Conservation (phyloP, 305 asterid genomes). For the Fraxinus paxiana region DNA sequence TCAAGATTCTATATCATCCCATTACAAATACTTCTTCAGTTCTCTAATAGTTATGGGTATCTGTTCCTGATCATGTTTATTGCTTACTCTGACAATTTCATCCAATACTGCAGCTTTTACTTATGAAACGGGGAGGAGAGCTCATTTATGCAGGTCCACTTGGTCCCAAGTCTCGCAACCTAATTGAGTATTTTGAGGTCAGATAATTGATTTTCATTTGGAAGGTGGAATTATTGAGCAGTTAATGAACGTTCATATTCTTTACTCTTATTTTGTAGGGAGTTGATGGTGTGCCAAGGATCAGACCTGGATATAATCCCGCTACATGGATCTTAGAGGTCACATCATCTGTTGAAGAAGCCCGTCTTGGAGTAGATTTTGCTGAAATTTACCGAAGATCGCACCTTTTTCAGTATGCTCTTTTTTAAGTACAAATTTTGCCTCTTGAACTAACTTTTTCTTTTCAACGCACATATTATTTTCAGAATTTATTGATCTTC, state of each 20-base stretch:
- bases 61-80: background rate
- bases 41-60: background rate
- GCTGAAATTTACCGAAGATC: conserved; percentile 79
- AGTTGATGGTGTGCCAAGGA: conserved; percentile 67
- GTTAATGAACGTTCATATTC: conserved; percentile 11
- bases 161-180: conserved; percentile 74
- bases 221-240: conserved; percentile 16
- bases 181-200: conserved; percentile 88
- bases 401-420: conserved; percentile 57
- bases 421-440: conserved; percentile 1
- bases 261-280: conserved; percentile 40
- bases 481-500: conserved; percentile 17
- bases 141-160: conserved; percentile 91
- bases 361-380: conserved; percentile 76
- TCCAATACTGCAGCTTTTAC: conserved; percentile 60
- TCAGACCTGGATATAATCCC: conserved; percentile 82
- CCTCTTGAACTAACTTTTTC: conserved; percentile 5
- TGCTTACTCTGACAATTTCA: conserved; percentile 24
- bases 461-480: conserved; percentile 16
- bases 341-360: conserved; percentile 72
- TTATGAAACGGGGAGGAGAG: conserved; percentile 93
- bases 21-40: background rate
- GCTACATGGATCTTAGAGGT: conserved; percentile 96
- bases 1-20: background rate
- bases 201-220: conserved; percentile 11